phyloP scores from a whole-genome alignment of 768 basidiomycete species.

The Solioccasus polychromus region DNA sequence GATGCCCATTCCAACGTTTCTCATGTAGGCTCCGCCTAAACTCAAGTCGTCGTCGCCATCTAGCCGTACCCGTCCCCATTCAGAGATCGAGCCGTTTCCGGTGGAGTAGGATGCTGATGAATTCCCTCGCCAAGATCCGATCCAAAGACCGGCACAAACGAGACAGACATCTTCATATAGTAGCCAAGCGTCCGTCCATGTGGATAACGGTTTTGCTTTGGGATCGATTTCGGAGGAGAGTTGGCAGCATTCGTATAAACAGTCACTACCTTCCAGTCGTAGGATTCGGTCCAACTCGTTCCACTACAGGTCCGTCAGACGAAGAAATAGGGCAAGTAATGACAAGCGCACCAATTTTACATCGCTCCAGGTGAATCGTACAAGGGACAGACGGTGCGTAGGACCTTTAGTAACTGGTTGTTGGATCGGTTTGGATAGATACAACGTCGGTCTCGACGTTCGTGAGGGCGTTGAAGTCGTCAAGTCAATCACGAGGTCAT shows the following conservation, averaged over 20 bases:
- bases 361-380: slow-evolving; percentile 84
- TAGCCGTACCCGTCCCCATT: slow-evolving; percentile 57
- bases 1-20: slow-evolving; percentile 67
- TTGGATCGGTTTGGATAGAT: slow-evolving; percentile 50
- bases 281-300: slow-evolving; percentile 73
- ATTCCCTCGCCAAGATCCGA: slow-evolving; percentile 58
- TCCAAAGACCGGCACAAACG: slow-evolving; percentile 80
- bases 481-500: slow-evolving; percentile 79
- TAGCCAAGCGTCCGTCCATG: slow-evolving; percentile 75
- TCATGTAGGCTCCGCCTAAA: slow-evolving; percentile 40
- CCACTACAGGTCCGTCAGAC: slow-evolving; percentile 48
- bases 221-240: slow-evolving; percentile 27
- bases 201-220: slow-evolving; percentile 41
- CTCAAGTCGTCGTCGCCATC: slow-evolving; percentile 68
- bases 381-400: slow-evolving; percentile 54
- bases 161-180: slow-evolving; percentile 85
- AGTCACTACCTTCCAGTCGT: slow-evolving; percentile 42
- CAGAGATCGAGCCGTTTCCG: slow-evolving; percentile 40
- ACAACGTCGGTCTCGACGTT: slow-evolving; percentile 63
- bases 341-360: slow-evolving; percentile 56
- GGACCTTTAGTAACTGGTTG: slow-evolving; percentile 38
- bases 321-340: background rate
- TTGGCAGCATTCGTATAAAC: slow-evolving; percentile 33
- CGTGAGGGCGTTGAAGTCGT: slow-evolving; percentile 63
- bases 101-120: slow-evolving; percentile 49